phyloP scores from a whole-genome alignment of 2,329 filamentous ascomycete species.

The Cryphonectria nitschkei region DNA sequence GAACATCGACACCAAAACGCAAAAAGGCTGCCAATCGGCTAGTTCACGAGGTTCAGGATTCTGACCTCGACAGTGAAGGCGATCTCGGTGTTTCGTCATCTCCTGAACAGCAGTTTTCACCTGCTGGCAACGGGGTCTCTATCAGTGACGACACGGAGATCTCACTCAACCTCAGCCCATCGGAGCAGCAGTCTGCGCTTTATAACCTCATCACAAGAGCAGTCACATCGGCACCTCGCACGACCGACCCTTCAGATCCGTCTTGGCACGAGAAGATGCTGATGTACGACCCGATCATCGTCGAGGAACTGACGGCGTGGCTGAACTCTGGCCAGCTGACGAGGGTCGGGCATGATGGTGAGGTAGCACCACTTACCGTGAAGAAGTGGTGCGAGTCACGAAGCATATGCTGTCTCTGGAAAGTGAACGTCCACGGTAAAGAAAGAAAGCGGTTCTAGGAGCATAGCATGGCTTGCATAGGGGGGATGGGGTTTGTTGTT shows the following conservation, averaged over 20 bases:
- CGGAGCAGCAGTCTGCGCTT: constrained; percentile 47
- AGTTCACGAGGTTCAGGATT: constrained; percentile 56
- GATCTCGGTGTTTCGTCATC: constrained; percentile 38
- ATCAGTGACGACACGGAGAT: constrained; percentile 51
- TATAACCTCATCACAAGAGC: constrained; percentile 60
- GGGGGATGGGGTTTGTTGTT: no score
- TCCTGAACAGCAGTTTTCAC: constrained; percentile 46
- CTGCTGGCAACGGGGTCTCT: constrained; percentile 47
- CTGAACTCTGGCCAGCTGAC: constrained; percentile 73
- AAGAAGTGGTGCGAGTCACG: constrained; percentile 90
- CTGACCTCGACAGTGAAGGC: constrained; percentile 46
- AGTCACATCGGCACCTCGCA: constrained; percentile 54
- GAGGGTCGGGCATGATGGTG: constrained; percentile 65
- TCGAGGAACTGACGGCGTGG: constrained; percentile 85
- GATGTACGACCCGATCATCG: constrained; percentile 85
- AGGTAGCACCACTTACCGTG: constrained; percentile 67
- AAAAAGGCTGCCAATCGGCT: constrained; percentile 33
- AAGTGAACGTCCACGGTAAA: constrained; percentile 55
- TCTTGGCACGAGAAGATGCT: constrained; percentile 94
- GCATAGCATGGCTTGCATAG: background rate
- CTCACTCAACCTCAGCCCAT: constrained; percentile 44
- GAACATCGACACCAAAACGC: constrained; percentile 35
- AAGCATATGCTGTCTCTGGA: constrained; percentile 83
- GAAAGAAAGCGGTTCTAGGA: constrained; percentile 54
- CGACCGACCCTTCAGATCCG: constrained; percentile 53